Evolutionary conservation across 495 filamentous ascomycete genomes (phyloP).

Genomic region (Pyrenula massariospora): DNA sequence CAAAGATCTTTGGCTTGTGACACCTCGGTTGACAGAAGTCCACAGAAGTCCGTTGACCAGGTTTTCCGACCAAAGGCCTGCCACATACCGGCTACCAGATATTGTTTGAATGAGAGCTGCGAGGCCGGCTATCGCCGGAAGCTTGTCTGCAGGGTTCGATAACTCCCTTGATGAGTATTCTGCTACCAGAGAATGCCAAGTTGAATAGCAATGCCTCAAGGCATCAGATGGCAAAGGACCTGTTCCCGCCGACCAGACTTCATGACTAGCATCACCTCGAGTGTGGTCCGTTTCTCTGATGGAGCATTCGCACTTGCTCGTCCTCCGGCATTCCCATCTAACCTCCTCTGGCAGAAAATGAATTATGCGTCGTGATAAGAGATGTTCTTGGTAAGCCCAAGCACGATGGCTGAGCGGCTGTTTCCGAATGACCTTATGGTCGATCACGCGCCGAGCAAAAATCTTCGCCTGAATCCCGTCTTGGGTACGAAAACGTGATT

Average conservation of each 20-base stretch:
- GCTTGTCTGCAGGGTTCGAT: not conserved
- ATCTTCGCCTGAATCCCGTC: not conserved
- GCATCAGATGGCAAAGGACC: not conserved
- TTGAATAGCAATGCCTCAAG: not conserved
- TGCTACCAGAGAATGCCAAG: not conserved
- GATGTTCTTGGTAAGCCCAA: not conserved
- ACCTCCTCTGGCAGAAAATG: not conserved
- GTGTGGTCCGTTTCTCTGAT: not conserved
- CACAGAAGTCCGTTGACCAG: not conserved
- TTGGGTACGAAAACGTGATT: not conserved
- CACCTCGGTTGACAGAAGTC: not conserved
- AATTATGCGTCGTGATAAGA: not conserved
- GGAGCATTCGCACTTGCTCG: conserved; percentile 46
- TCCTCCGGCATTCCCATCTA: not conserved
- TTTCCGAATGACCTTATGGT: not conserved
- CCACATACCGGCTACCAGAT: not conserved
- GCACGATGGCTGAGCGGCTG: not conserved
- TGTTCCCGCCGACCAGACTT: conserved; percentile 45
- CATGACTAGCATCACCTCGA: conserved; percentile 28
- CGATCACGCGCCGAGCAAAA: not conserved
- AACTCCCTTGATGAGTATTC: not conserved
- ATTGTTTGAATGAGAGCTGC: not conserved
- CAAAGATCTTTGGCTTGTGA: not conserved
- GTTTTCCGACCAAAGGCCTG: not conserved
- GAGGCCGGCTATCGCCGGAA: not conserved